Evolutionary conservation across 2,329 filamentous ascomycete genomes (phyloP), one percentile per base, ranked within the genome.

Genomic region (Venturia oleaginea): DNA sequence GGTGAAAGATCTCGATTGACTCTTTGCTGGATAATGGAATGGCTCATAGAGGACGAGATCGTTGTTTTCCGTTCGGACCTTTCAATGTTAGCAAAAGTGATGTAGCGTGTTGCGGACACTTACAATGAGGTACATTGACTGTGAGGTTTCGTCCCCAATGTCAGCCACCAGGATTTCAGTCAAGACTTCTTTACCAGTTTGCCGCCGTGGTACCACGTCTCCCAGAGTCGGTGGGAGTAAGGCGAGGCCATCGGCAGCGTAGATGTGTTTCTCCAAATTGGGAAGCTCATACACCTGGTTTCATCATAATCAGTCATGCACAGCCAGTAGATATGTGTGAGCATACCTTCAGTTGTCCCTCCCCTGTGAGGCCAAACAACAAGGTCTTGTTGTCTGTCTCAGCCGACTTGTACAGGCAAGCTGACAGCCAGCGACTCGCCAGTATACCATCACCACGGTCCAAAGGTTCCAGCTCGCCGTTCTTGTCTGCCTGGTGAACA

Each of bases 21-120:
- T 65, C 70, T 73, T 64, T 34, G 71, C 72, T 46, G 72, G 66
- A 78, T 78, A 72, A 51, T 84, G 81, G 69, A 91, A 88, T 1
- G 93, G 92, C 72, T 94, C 86, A 73, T 97, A 99, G 57, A 97
- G 83, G 13, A 89, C 88, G 40, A 97, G 78, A 71, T 97, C 92
- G 68, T 96, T 89, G 66, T 85, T 87, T 11, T 84, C 82, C 60
- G 91, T 91, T 61, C 93, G 89, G 34, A 92, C 79, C 89, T 92
- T 67, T 43, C 43, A 60, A 66, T 67, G 48, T 59, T 65, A 66
- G 61, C 66, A 43, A 22, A 19, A 34, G 11, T 57, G 38, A 40
- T 64, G 24, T 11, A 61, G n/a, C 30, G 32, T 30, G 2, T 3
- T 24, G 5, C 10, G 34, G 22, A 6, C 24, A 75, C 87, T 77